phyloP scores from a whole-genome alignment of 2,329 filamentous ascomycete species.

The Penicillium sp. region DNA sequence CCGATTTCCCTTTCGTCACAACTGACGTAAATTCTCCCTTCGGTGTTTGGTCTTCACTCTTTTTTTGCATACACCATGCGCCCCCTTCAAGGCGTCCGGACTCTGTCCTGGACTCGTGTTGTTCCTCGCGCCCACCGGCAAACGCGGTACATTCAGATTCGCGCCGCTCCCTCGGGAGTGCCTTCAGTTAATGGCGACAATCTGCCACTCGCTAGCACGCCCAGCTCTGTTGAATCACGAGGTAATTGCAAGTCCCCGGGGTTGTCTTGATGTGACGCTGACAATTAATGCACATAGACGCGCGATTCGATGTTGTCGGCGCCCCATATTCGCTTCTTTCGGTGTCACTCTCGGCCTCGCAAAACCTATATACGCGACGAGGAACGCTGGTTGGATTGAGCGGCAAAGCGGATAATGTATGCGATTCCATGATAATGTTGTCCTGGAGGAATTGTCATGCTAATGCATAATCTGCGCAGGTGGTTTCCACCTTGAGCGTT shows the following conservation, averaged over 20 bases:
- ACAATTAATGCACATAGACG: constrained; percentile 59
- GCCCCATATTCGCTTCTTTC: constrained; percentile 91
- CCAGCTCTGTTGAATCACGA: constrained; percentile 40
- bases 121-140: constrained; percentile 27
- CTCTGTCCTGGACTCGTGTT: constrained; percentile 33
- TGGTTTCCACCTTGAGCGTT: constrained; percentile 82
- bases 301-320: constrained; percentile 89
- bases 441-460: not conserved
- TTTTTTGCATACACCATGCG: constrained; percentile 29
- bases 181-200: constrained; percentile 36
- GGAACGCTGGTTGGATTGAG: constrained; percentile 88
- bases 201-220: constrained; percentile 36
- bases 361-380: constrained; percentile 86
- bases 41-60: constrained; percentile 1
- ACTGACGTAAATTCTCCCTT: constrained; percentile 25
- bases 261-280: constrained; percentile 1
- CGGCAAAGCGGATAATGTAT: constrained; percentile 85
- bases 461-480: constrained; percentile 47
- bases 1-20: constrained; percentile 17
- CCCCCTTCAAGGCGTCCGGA: constrained; percentile 35
- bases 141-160: constrained; percentile 43
- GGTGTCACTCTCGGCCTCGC: constrained; percentile 86
- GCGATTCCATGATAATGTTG: constrained; percentile 16
- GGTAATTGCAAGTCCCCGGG: constrained; percentile 27
- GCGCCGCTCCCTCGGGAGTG: constrained; percentile 41